These are phyloP conservation scores for Deakozyma indianensis DNA, from an alignment of 805 yeast genomes.

Conservation along the genomic window DNA sequence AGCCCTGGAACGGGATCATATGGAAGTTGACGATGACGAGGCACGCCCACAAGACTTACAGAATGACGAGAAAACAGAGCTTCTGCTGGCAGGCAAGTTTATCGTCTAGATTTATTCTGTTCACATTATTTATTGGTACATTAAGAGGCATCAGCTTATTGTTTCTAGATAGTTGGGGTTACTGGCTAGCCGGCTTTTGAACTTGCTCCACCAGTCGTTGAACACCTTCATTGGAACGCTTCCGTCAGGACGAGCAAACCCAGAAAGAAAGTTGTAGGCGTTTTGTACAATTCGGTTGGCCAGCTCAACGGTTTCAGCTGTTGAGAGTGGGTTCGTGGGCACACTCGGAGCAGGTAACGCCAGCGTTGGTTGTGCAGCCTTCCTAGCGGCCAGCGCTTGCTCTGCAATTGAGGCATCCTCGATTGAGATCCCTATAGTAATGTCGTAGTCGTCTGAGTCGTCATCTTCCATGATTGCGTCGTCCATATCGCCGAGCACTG, in stretches of 20 bases:
- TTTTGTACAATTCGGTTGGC: slow-evolving; percentile 84
- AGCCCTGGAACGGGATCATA: too few species aligned
- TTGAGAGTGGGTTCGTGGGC: slow-evolving; percentile 18
- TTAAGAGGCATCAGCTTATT: slow-evolving; percentile 12
- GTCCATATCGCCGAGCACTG: slow-evolving; percentile 28
- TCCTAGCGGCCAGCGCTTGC: slow-evolving; percentile 34
- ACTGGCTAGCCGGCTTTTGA: slow-evolving; percentile 54
- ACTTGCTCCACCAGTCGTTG: slow-evolving; percentile 90
- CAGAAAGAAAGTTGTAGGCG: slow-evolving; percentile 80
- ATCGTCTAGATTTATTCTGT: not conserved
- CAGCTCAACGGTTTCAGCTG: slow-evolving; percentile 39
- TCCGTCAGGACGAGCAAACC: slow-evolving; percentile 70
- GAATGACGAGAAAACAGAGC: slow-evolving; percentile 4
- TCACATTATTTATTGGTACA: slow-evolving; percentile 3
- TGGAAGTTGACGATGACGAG: not conserved
- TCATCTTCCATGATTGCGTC: slow-evolving; percentile 41
- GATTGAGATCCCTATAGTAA: slow-evolving; percentile 74
- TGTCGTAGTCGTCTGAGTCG: slow-evolving; percentile 24
- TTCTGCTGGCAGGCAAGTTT: not conserved
- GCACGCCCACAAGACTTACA: slow-evolving; percentile 2
- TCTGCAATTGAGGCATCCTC: slow-evolving; percentile 65
- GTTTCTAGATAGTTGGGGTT: slow-evolving; percentile 73
- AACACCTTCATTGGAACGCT: slow-evolving; percentile 78
- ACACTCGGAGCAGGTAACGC: slow-evolving; percentile 9
- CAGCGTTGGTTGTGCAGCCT: slow-evolving; percentile 17